Base-by-base conservation (phyloP, 768 basidiomycete species). In the Megacollybia marginata region DNA sequence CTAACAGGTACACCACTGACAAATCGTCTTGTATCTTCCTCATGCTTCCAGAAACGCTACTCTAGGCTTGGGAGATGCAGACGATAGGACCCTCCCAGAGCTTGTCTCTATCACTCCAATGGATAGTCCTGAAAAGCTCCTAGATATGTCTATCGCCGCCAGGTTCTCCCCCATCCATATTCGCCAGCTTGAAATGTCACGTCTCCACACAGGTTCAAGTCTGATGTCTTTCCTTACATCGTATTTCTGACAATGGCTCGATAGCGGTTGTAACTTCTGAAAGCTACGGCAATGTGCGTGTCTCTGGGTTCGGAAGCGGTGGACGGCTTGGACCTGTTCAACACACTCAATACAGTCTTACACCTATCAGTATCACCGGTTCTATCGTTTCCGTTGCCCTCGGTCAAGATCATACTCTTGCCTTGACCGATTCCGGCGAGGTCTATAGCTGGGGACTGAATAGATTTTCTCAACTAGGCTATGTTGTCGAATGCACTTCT, bases 361-460 rank as follows among this genome's bases (percentile, higher is more conserved):
- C 76, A 38, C 79, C 83, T 1, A 63, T 89, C 13, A 60, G 75
- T 1, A 76, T 80, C 31, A 70, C 86, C 42, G 66, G 77, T 1
- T 68, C 69, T 0, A 75, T 93, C 31, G 67, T 73, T 6, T 70
- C 80, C 12, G 77, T 97, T 20, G 91, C 92, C 0, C 72, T 93
- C 7, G 94, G 91, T 10, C 95, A 95, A 63, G 96, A 99, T 58
- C 96, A 98, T 61, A 94, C 94, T 0, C 78, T 98, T 28, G 88
- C 82, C 1, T 69, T 98, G 28, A 94, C 92, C 0, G 78, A 71
- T 20, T 62, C 74, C 0, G 93, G 95, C 4, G 90, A 93, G 59
- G 80, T 97, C 3, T 78, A 85, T 35, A 92, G 84, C 19, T 98
- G 93, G 90, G 96, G 92, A 12, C 66, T 91, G 20, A 94, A 94